Evolutionary conservation across 2,329 filamentous ascomycete species (phyloP), one percentile per base, ranked within the genome.

Genomic region (Diplodia seriata): DNA sequence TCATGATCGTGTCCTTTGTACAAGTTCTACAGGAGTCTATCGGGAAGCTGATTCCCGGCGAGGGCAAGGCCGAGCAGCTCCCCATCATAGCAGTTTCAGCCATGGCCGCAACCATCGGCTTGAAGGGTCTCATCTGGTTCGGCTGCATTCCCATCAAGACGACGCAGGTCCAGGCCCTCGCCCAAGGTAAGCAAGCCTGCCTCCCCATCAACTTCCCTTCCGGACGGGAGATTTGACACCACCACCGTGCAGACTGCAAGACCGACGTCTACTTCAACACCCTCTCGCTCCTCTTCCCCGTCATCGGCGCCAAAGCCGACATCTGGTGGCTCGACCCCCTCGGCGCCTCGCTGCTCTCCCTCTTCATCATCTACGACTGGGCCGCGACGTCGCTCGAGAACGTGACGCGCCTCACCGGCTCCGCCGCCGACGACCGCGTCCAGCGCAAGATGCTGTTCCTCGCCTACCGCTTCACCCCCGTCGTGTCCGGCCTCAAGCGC

Each of bases 361-460:
- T 90, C 4, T 90, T 85, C 79, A 89, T 91, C 75, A 90, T 91
- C 71, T 87, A 86, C 76, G 89, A 91, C 77, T 91, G 89, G 89
- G 85, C 85, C 1, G 82, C 83, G 55, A 90, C 88, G 0, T 87
- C 84, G 69, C 81, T 88, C 57, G 82, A 86, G 66, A 88, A 89
- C 71, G 83, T 89, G 56, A 84, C 83, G 1, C 82, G 87, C 2
- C 78, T 89, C 5, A 86, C 85, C 0, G 87, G 87, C n/a, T 81
- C 85, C 63, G 85, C 85, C 0, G 86, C 86, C 0, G 81, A 83
- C 2, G 79, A 84, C 3, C 77, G 81, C 4, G 78, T 85, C 50
- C 79, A 83, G 29, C 83, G 86, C 70, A 89, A 89, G 71, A 79
- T 89, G 29, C 82, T 87, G 69, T 89, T 85, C 70, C 81, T 90